phyloP scores from a whole-genome alignment of 1,284 basidiomycete species.

The Gomphus bonarii region DNA sequence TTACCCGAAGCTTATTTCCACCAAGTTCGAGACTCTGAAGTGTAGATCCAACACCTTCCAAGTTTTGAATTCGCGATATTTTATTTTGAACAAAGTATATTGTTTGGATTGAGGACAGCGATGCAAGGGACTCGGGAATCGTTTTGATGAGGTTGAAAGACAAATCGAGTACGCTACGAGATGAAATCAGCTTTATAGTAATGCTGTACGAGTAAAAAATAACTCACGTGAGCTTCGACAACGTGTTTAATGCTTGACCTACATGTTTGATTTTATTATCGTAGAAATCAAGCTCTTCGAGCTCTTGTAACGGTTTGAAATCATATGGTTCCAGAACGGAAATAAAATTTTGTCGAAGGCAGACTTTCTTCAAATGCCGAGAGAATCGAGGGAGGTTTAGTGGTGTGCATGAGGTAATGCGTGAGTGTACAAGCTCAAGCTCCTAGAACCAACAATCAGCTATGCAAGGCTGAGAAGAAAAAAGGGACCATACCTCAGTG shows the following conservation, averaged over 20 bases:
- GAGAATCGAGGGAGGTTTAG: slow-evolving; percentile 63
- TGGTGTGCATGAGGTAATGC: slow-evolving; percentile 51
- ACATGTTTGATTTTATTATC: slow-evolving; percentile 83
- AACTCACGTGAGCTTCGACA: slow-evolving; percentile 61
- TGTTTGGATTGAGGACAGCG: slow-evolving; percentile 56
- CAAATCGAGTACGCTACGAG: slow-evolving; percentile 63
- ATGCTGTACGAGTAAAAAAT: neutral
- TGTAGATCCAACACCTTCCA: slow-evolving; percentile 49
- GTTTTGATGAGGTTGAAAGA: slow-evolving; percentile 87
- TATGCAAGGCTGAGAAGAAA: slow-evolving; percentile 4
- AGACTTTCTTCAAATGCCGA: slow-evolving; percentile 61
- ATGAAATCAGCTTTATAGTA: neutral
- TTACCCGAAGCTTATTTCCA: slow-evolving; percentile 81
- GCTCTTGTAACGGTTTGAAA: slow-evolving; percentile 51
- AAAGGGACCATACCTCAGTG: slow-evolving; percentile 45
- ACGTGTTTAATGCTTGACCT: slow-evolving; percentile 54
- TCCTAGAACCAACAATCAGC: slow-evolving; percentile 42
- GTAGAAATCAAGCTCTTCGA: slow-evolving; percentile 91
- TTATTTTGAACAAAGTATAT: slow-evolving; percentile 97
- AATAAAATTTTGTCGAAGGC: slow-evolving; percentile 85
- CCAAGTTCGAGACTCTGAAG: slow-evolving; percentile 86
- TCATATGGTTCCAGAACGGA: slow-evolving; percentile 58
- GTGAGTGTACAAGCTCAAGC: slow-evolving; percentile 81
- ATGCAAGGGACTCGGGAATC: slow-evolving; percentile 53
- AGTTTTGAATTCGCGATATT: slow-evolving; percentile 68